Conservation (phyloP, 176 grass and related monocot species). For the Canna indica region DNA sequence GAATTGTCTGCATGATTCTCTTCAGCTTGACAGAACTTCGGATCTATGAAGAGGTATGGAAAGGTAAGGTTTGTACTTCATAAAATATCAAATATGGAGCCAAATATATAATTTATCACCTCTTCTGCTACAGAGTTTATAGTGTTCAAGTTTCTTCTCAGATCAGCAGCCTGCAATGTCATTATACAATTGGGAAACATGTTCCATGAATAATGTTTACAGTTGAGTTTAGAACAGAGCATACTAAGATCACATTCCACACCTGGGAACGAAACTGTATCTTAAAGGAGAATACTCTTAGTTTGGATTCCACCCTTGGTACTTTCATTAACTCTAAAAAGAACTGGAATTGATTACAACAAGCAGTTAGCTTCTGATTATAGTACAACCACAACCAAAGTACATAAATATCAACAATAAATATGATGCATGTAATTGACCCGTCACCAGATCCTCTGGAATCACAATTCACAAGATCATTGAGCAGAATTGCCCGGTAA, state of each 20-base stretch:
- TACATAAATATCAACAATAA: neutral
- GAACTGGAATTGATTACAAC: constrained; percentile 34
- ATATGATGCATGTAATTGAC: neutral
- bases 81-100: constrained; percentile 11
- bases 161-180: constrained; percentile 64
- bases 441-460: neutral
- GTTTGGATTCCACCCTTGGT: constrained; percentile 77
- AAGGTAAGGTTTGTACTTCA: neutral
- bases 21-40: constrained; percentile 75
- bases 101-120: constrained; percentile 27
- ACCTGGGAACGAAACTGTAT: constrained; percentile 78
- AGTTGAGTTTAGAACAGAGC: neutral
- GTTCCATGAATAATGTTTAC: neutral
- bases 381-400: neutral
- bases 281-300: constrained; percentile 85
- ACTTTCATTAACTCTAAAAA: constrained; percentile 99
- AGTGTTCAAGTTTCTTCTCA: constrained; percentile 67
- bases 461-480: neutral
- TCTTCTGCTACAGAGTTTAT: constrained; percentile 69
- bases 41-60: constrained; percentile 32
- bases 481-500: no score
- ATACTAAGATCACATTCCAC: neutral
- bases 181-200: neutral
- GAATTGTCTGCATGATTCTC: constrained; percentile 89
- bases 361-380: neutral